A percentile compares a stretch with the other conserved stretches of the same genome.
phyloP scores from a whole-genome alignment of 129 eudicot genomes.

The Saussurea involucrata region DNA sequence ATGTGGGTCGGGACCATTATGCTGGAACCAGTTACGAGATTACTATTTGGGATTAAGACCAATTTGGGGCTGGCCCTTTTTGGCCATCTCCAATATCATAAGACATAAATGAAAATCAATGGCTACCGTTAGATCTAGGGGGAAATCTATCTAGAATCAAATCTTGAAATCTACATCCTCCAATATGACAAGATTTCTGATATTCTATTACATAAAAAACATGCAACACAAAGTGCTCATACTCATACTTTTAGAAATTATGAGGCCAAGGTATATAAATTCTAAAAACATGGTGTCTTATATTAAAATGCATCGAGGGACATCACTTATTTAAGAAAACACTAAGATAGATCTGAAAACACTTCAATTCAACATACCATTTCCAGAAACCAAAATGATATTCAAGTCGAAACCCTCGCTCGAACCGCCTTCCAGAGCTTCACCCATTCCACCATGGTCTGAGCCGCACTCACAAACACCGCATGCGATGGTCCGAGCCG shows the following conservation, averaged over 20 bases:
- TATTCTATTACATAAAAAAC: background rate
- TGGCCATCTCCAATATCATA: too few species aligned
- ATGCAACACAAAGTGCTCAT: background rate
- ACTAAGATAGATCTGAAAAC: background rate
- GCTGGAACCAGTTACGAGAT: too few species aligned
- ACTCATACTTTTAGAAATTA: background rate
- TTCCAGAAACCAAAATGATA: constrained; percentile 1
- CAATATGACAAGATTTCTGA: background rate
- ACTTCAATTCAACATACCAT: background rate
- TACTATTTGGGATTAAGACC: too few species aligned
- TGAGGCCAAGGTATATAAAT: background rate
- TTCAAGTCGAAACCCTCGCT: constrained; percentile 19
- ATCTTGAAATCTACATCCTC: background rate
- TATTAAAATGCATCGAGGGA: background rate
- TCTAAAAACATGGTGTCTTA: background rate
- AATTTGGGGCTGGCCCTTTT: too few species aligned
- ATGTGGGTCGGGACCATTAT: too few species aligned
- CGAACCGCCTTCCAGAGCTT: constrained; percentile 69
- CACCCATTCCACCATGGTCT: constrained; percentile 81
- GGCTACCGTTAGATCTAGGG: background rate
- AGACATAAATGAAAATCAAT: background rate
- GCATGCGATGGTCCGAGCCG: constrained; percentile 41
- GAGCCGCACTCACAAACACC: constrained; percentile 56
- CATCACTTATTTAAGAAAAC: constrained; percentile 7
- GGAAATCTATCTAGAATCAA: background rate